phyloP scores from a whole-genome alignment of 805 yeast species.

The Lipomyces yamadae region DNA sequence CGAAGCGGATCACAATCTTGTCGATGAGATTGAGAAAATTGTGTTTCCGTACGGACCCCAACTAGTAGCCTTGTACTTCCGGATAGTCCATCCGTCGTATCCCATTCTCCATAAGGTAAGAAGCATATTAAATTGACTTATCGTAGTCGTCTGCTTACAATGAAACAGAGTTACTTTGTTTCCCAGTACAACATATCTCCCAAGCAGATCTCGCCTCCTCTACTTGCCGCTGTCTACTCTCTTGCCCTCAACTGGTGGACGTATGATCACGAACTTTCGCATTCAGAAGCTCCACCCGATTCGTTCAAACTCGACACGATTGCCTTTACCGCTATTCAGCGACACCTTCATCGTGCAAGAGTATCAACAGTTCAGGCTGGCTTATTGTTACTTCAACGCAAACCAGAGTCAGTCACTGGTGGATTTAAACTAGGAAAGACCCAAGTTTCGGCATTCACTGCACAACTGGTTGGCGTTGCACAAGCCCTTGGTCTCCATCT shows the following conservation, averaged over 20 bases:
- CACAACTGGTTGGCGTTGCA: conserved; percentile 40
- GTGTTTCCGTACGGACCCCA: conserved; percentile 38
- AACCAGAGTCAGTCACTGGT: conserved; percentile 28
- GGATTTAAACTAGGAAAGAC: conserved; percentile 30
- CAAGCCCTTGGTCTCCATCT: conserved; percentile 40
- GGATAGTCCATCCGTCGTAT: conserved; percentile 41
- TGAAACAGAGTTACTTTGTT: conserved; percentile 28
- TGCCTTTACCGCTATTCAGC: conserved; percentile 36
- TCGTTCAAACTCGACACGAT: conserved; percentile 31
- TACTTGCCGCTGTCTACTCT: conserved; percentile 40
- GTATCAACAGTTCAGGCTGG: conserved; percentile 49
- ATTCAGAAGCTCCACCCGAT: conserved; percentile 34
- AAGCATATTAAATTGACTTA: background rate
- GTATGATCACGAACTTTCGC: conserved; percentile 38
- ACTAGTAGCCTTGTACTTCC: conserved; percentile 38
- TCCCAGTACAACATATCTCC: conserved; percentile 34
- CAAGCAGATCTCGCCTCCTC: conserved; percentile 37
- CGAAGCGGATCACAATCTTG: conserved; percentile 32
- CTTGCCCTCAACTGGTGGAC: conserved; percentile 42
- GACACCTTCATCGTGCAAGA: conserved; percentile 42
- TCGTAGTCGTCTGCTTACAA: background rate
- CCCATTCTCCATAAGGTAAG: conserved; percentile 40
- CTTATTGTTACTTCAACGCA: conserved; percentile 43
- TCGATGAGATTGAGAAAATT: conserved; percentile 35
- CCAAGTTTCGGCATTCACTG: conserved; percentile 39